Base-by-base conservation (phyloP, 345 rosid species). In the Nasturtium officinale region DNA sequence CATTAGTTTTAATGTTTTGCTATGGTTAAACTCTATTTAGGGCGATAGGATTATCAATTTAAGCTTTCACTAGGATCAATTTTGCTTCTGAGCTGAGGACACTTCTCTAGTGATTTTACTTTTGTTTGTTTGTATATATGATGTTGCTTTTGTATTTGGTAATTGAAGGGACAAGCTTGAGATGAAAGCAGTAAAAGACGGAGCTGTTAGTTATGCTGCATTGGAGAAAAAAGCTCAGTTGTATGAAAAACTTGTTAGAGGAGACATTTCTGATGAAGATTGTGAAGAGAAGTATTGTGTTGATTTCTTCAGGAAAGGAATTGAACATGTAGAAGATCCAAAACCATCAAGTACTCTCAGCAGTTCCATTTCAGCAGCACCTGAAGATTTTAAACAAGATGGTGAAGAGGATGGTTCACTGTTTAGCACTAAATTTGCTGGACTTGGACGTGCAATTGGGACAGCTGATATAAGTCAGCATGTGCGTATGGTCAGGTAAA, bases 261-360 rank as follows among this genome's bases (percentile, higher is more conserved):
- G 98, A 71, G 98, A 95, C 75, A 72, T 95, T 5, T 86, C 96
- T 0, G 96, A 95, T 74, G 99, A 95, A 77, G 96, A 91, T 75
- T 96, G 81, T 2, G 65, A 87, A 60, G 96, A 91, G 83, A 95
- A 90, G 81, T 90, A 91, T 56, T 86, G 97, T 81, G 99, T 91
- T 20, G 96, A 91, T 74, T 95, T 90, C 80, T 87, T 84, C 72
- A 87, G 73, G 51, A 95, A 88, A 76, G 89, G 92, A 13, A 0
- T 71, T n/a, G 85, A 89, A 67, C 80, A 64, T 26, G 87, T 79
- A 29, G 85, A 83, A 25, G 67, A 78, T 17, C 67, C 62, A 65
- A 73, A 35, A 55, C 74, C 75, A 17, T 68, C 71, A 25, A 85
- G 61, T 26, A 72, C 64, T 4, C 40, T 26, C 20, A 77, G 57